Conservation (phyloP, 257 asterid genomes). For the Phtheirospermum japonicum region DNA sequence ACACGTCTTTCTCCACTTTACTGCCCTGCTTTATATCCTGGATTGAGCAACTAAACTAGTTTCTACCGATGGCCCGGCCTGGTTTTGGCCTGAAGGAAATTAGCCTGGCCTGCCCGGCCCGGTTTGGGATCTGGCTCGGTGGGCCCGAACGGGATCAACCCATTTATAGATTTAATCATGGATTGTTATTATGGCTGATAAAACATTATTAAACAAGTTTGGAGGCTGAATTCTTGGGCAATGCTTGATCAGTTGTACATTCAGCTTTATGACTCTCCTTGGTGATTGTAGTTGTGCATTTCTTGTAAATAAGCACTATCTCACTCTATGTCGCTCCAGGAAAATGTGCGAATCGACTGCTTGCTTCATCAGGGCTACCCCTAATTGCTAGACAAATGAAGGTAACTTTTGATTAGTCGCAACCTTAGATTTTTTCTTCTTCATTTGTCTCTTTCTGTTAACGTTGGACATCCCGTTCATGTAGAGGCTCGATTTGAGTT, state of each 20-base stretch:
- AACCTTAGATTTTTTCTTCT: slow-evolving; percentile 10
- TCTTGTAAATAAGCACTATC: slow-evolving; percentile 1
- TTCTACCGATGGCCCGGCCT: no score
- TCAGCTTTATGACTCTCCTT: slow-evolving; percentile 8
- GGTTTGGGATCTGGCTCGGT: no score
- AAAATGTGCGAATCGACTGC: slow-evolving; percentile 93
- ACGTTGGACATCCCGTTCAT: slow-evolving; percentile 23
- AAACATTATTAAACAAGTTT: not conserved
- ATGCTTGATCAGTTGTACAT: not conserved
- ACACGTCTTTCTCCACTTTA: not conserved
- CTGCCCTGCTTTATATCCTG: not conserved
- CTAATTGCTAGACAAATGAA: slow-evolving; percentile 92
- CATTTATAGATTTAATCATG: not conserved
- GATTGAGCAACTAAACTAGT: no score
- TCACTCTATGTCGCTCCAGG: slow-evolving; percentile 49
- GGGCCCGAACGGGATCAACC: no score
- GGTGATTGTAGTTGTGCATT: slow-evolving; percentile 2
- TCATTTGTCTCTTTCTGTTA: slow-evolving; percentile 19
- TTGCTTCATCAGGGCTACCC: slow-evolving; percentile 92
- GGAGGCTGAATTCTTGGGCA: not conserved
- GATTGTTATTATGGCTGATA: not conserved
- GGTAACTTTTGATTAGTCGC: slow-evolving; percentile 43
- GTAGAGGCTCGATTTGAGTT: slow-evolving; percentile 81
- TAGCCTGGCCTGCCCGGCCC: no score
- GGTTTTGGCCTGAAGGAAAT: no score